phyloP scores from a whole-genome alignment of 345 rosid species.

The Capsella bursapastoris region DNA sequence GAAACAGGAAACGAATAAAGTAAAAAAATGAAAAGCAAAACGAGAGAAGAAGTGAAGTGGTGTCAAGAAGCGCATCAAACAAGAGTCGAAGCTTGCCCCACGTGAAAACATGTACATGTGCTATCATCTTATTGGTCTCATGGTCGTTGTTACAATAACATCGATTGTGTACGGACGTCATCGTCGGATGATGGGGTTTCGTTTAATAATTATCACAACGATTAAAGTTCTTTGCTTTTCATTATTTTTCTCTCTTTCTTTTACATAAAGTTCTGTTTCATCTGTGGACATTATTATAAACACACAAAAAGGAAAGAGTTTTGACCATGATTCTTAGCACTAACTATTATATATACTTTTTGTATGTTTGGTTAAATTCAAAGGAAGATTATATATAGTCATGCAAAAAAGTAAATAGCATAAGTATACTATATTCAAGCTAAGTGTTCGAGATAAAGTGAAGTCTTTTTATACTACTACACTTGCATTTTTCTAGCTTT shows the following conservation, averaged over 20 bases:
- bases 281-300: neutral
- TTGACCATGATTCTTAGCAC: too few relatives aligned
- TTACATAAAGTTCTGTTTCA: neutral
- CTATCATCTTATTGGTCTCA: neutral
- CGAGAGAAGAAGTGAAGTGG: neutral
- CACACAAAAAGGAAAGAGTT: too few relatives aligned
- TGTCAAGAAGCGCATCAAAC: conserved; percentile 17
- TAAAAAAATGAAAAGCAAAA: neutral
- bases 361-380: neutral
- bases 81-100: neutral
- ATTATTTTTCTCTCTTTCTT: too few relatives aligned
- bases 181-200: too few relatives aligned
- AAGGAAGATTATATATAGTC: neutral
- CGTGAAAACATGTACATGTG: neutral
- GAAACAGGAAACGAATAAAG: conserved; percentile 32
- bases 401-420: neutral
- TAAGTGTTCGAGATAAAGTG: too few relatives aligned
- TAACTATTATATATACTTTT: too few relatives aligned
- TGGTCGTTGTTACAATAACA: conserved; percentile 19
- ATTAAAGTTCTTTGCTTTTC: conserved; percentile 9
- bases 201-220: neutral
- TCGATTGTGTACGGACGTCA: conserved; percentile 14
- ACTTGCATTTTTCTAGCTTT: too few relatives aligned
- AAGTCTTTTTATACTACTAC: too few relatives aligned
- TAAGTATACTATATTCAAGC: too few relatives aligned